Percentiles rank a stretch among this genome's conserved stretches.
Evolutionary conservation across 352 stramenopile species (phyloP).

Genomic region (Phytophthora niederhauseri): DNA sequence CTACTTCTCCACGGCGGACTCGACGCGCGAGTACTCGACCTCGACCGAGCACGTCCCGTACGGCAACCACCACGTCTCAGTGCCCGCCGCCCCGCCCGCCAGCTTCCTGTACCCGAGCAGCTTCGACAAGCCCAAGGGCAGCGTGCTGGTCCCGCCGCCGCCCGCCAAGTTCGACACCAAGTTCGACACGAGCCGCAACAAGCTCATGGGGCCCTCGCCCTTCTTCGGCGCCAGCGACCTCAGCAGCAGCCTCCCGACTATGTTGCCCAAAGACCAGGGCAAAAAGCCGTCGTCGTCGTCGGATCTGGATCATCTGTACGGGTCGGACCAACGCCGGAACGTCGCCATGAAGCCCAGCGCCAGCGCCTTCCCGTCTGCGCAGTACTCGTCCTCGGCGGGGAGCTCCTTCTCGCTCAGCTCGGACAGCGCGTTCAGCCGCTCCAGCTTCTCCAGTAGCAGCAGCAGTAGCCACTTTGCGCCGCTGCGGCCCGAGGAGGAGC

Average conservation of each 20-base stretch:
- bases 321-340: constrained; percentile 28
- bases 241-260: constrained; percentile 35
- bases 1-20: constrained; percentile 43
- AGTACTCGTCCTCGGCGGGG: constrained; percentile 14
- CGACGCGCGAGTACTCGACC: constrained; percentile 25
- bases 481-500: constrained; percentile 35
- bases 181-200: constrained; percentile 27
- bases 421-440: constrained; percentile 33
- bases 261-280: constrained; percentile 45
- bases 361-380: constrained; percentile 33
- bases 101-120: constrained; percentile 45
- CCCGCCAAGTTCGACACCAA: neutral
- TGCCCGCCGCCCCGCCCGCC: constrained; percentile 18
- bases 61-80: constrained; percentile 22
- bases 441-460: constrained; percentile 23
- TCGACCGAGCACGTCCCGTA: constrained; percentile 21
- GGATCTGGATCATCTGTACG: constrained; percentile 46
- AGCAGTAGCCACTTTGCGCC: constrained; percentile 40
- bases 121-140: constrained; percentile 46
- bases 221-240: constrained; percentile 43
- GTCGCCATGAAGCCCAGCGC: constrained; percentile 15
- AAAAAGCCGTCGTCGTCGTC: constrained; percentile 29
- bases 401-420: constrained; percentile 1
- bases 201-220: constrained; percentile 39
- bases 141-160: constrained; percentile 4